Evolutionary conservation across 345 rosid species (phyloP).

Genomic region (Sisymbrium irio): DNA sequence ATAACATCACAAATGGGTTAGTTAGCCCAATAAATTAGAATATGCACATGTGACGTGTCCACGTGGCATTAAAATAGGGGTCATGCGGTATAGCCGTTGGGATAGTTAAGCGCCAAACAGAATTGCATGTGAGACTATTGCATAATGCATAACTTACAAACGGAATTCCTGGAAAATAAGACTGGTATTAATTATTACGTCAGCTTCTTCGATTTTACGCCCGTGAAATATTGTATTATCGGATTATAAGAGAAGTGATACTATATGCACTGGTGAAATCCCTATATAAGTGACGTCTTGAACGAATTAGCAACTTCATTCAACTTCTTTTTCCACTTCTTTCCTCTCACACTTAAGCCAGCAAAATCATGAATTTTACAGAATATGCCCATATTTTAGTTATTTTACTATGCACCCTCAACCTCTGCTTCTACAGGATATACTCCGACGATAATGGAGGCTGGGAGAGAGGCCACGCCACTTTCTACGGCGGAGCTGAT

Average conservation of each 20-base stretch:
- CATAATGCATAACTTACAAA: slow-evolving; percentile 14
- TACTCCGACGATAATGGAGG: slow-evolving; percentile 17
- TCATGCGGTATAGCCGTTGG: slow-evolving; percentile 24
- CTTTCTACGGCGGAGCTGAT: slow-evolving; percentile 36
- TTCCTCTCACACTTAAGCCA: not conserved
- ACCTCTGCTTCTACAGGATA: not conserved
- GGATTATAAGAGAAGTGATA: not conserved
- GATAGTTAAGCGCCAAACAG: slow-evolving; percentile 19
- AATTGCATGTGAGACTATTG: slow-evolving; percentile 22
- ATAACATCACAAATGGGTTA: not conserved
- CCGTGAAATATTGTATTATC: not conserved
- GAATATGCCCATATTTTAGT: not conserved
- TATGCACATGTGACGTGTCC: not conserved
- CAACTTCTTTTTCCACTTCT: not conserved
- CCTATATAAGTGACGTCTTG: slow-evolving; percentile 14
- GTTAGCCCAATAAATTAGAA: not conserved
- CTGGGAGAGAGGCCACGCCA: slow-evolving; percentile 38
- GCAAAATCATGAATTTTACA: slow-evolving; percentile 26
- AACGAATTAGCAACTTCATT: slow-evolving; percentile 11
- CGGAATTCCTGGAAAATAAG: slow-evolving; percentile 7
- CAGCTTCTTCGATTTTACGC: not conserved
- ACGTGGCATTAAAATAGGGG: not conserved
- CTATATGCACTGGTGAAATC: not conserved
- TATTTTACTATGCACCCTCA: slow-evolving; percentile 23
- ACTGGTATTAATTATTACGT: not conserved